Conservation (phyloP, 352 stramenopile genomes). For the Globisporangium irregulare region DNA sequence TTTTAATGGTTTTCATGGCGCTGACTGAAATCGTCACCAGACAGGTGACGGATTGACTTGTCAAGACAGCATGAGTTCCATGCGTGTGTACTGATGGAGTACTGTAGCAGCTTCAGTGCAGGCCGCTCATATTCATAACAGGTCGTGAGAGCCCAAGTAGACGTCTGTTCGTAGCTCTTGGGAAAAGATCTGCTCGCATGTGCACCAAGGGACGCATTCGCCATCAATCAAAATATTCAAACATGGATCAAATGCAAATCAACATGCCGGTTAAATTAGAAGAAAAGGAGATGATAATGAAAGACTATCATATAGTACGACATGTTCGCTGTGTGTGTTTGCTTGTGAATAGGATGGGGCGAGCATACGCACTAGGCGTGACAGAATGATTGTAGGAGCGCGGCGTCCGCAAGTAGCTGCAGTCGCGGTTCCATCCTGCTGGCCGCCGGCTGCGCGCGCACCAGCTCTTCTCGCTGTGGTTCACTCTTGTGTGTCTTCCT, state of each 20-base stretch:
- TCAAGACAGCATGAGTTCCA: too few relatives aligned
- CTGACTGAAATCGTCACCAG: too few relatives aligned
- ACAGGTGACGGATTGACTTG: too few relatives aligned
- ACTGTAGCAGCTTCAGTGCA: too few relatives aligned
- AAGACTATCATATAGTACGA: conserved; percentile 6
- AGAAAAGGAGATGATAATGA: not conserved
- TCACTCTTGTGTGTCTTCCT: conserved; percentile 6
- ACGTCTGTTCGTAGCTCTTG: too few relatives aligned
- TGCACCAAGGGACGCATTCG: too few relatives aligned
- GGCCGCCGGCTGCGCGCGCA: conserved; percentile 10
- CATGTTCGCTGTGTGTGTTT: not conserved
- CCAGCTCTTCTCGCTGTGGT: conserved; percentile 13
- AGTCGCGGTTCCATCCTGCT: conserved; percentile 36
- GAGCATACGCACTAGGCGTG: conserved; percentile 19
- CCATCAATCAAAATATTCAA: too few relatives aligned
- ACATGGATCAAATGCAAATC: not conserved
- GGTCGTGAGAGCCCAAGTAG: too few relatives aligned
- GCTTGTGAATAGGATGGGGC: not conserved
- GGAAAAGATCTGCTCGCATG: too few relatives aligned
- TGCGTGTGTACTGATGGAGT: too few relatives aligned
- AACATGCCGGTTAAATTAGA: conserved; percentile 7
- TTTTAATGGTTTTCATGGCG: too few relatives aligned
- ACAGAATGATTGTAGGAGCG: conserved; percentile 66
- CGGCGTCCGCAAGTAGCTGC: conserved; percentile 71
- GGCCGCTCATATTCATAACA: too few relatives aligned